phyloP scores from a whole-genome alignment of 441 rosid genomes.

The Syzygium malaccense region DNA sequence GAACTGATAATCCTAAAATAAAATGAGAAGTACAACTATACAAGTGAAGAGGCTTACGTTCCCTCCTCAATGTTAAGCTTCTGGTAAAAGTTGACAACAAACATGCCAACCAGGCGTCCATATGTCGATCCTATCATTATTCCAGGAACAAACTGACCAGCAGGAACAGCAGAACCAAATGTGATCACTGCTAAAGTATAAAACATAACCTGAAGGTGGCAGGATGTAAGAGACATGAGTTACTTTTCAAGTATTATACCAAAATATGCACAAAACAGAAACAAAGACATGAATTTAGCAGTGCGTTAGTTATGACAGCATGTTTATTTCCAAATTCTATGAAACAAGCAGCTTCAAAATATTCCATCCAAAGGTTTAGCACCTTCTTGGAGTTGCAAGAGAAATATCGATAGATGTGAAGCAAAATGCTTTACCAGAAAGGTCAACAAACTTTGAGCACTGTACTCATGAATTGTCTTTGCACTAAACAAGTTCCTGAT shows the following conservation, averaged over 20 bases:
- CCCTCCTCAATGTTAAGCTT: conserved; percentile 97
- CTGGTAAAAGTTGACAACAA: conserved; percentile 85
- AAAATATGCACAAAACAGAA: neutral
- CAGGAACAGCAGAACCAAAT: conserved; percentile 97
- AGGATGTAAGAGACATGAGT: neutral
- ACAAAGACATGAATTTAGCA: neutral
- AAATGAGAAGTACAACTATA: neutral
- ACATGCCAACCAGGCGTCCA: conserved; percentile 98
- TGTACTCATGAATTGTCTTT: conserved; percentile 91
- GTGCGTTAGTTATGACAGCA: neutral
- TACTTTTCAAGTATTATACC: neutral
- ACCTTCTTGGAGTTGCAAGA: neutral
- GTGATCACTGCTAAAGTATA: conserved; percentile 91
- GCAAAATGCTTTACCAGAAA: conserved; percentile 57
- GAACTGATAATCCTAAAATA: neutral
- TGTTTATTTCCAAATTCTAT: neutral
- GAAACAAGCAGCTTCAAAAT: neutral
- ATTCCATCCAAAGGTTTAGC: neutral
- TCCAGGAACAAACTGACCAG: conserved; percentile 99
- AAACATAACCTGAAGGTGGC: conserved; percentile 74
- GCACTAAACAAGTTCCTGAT: conserved; percentile 98
- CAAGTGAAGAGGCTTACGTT: conserved; percentile 63
- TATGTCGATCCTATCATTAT: conserved; percentile 98
- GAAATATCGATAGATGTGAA: neutral
- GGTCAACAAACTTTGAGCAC: conserved; percentile 89